Evolutionary conservation across 2,329 filamentous ascomycete genomes (phyloP), one percentile per base, ranked within the genome.

Genomic region (Cladorrhinum sp.): DNA sequence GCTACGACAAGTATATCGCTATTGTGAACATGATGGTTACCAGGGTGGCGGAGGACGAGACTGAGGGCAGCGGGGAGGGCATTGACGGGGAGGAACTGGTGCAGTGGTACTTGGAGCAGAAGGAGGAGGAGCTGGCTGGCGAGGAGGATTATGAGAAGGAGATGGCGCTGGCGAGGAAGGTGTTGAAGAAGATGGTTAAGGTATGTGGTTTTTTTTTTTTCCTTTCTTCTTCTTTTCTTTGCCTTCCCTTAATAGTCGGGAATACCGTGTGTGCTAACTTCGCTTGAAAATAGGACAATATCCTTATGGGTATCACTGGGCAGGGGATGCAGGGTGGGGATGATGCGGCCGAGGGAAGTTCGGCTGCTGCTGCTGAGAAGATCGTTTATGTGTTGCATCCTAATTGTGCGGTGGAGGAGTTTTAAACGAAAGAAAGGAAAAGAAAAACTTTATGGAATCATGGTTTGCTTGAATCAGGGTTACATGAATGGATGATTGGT

Each of bases 171-270:
- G 89, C 88, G 13, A 84, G 80, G 72, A 95, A 96, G 83, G 93
- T 99, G 57, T 77, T 99, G 67, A 96, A 91, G 82, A 89, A 91
- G 75, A 96, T 98, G 89, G 90, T 97, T 71, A 97, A 95, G 88
- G 92, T 95, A 79, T 71, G 85, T 77, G 64, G 20, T 22, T 48
- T 10, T 41, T 10, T 22, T 25, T 18, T 25, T 32, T 8, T 53
- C 10, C 5, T 7, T 36, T 24, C 7, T 2, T n/a, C n/a, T n/a
- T n/a, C n/a, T n/a, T n/a, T 22, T 48, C 8, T 41, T 10, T 22
- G 25, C n/a, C 27, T 32, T 8, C 51, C 10, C 5, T 7, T 36
- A 20, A 6, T 2, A 20, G 38, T 49, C 10, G 4, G 38, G 45
- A 16, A 27, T 4, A 24, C 23, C 13, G 52, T 55, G 55, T 71